Evolutionary conservation across 768 basidiomycete species (phyloP).

Genomic region (Termitomyces sp.): DNA sequence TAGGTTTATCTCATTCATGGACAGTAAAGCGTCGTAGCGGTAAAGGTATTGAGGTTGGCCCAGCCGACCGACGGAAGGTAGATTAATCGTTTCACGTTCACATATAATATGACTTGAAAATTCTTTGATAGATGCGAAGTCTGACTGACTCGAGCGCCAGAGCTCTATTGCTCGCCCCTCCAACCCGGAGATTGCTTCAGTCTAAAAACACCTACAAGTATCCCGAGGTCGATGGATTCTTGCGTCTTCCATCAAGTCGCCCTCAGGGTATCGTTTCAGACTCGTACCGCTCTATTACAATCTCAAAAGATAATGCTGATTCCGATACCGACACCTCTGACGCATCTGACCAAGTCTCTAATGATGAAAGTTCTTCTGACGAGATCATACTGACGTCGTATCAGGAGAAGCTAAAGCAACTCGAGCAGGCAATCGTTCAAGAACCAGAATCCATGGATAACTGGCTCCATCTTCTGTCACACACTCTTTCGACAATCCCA

Average conservation of each 20-base stretch:
- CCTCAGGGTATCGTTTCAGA: conserved; percentile 26
- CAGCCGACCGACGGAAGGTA: conserved; percentile 42
- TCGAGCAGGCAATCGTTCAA: conserved; percentile 51
- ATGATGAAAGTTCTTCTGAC: conserved; percentile 32
- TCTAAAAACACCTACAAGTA: conserved; percentile 41
- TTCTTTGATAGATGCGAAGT: conserved; percentile 35
- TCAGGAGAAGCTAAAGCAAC: conserved; percentile 52
- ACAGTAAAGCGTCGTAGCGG: conserved; percentile 39
- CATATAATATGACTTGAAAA: not conserved
- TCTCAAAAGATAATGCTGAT: conserved; percentile 20
- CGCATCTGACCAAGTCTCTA: conserved; percentile 12
- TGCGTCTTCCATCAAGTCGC: conserved; percentile 50
- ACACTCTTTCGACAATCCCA: conserved; percentile 62
- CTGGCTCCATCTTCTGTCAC: conserved; percentile 65
- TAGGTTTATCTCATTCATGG: conserved; percentile 57
- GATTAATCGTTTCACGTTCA: not conserved
- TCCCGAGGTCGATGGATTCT: conserved; percentile 64
- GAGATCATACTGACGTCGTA: conserved; percentile 45
- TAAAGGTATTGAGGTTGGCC: conserved; percentile 58
- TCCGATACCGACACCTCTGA: conserved; percentile 20
- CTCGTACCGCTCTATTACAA: conserved; percentile 50
- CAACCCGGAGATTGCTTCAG: conserved; percentile 44
- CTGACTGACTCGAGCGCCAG: conserved; percentile 58
- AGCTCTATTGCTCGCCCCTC: conserved; percentile 49
- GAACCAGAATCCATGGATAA: conserved; percentile 50